Base-by-base conservation (phyloP, 805 yeast species). In the Tetrapisispora fleetii region DNA sequence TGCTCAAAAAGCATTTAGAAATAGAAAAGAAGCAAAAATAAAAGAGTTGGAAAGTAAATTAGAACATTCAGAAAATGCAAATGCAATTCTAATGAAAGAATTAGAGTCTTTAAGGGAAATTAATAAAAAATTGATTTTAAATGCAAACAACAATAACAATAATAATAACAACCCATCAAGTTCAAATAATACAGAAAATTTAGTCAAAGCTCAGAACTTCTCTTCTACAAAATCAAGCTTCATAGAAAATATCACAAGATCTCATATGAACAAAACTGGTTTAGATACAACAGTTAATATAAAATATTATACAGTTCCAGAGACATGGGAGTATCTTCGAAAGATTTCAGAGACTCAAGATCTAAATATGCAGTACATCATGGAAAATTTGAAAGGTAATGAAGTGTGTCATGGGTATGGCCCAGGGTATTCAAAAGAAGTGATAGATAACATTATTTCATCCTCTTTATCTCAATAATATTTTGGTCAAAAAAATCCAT, bases 1-100 rank as follows among this genome's bases (percentile, higher is more conserved):
- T 11, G 95, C 95, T 1, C 95, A 87, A 67, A 72, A 89, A 55
- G 95, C 95, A 2, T 87, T 85, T 65, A 71, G 95, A 52, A 90
- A 85, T 64, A 77, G 95, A 45, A 85, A 83, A 63, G 93, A 85
- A 62, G 77, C 78, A 45, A 80, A 76, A 56, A 65, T 84, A 52
- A 82, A 81, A 60, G 89, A 83, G 55, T 70, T 87, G 40, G 82
- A 83, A 54, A 66, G 66, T 3, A 80, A 79, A 60, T 67, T 87
- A 51, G 66, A 69, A 17, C 70, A 73, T 50, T 76, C 84, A 39
- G 91, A 83, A 60, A 67, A 59, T 36, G 80, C 79, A 52, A 75
- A 76, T 48, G 50, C 65, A 43, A 70, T 69, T 38, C 77, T 80
- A 54, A 64, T 80, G 46, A 79, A 77, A n/a, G 62, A 61, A 1